These are phyloP conservation scores for Russula olivacea DNA, from an alignment of 768 basidiomycete species.

Conservation along the genomic window DNA sequence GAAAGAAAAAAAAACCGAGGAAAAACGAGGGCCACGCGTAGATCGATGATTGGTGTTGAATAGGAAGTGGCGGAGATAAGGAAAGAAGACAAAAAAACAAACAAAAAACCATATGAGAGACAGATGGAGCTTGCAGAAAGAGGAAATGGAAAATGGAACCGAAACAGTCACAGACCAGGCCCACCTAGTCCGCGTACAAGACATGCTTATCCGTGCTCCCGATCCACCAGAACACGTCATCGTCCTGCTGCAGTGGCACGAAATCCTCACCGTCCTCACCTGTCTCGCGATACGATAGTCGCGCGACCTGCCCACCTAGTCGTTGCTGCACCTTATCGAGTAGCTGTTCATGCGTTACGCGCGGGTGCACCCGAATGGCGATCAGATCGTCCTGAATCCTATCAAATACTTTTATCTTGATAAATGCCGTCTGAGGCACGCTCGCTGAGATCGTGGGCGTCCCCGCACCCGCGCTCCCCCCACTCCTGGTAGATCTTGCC, in stretches of 20 bases:
- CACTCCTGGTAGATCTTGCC: constrained; percentile 44
- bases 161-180: neutral
- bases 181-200: constrained; percentile 62
- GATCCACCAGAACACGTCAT: constrained; percentile 66
- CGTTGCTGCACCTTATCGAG: constrained; percentile 90
- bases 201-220: constrained; percentile 76
- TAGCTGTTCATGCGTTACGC: constrained; percentile 77
- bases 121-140: constrained; percentile 8
- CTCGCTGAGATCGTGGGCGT: constrained; percentile 69
- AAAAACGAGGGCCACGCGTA: neutral
- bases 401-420: constrained; percentile 99
- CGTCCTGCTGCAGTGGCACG: constrained; percentile 56
- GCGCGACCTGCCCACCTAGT: constrained; percentile 64
- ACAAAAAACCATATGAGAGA: constrained; percentile 7
- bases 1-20: neutral
- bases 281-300: constrained; percentile 72
- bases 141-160: neutral
- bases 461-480: constrained; percentile 50
- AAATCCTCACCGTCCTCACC: constrained; percentile 57
- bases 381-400: constrained; percentile 90
- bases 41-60: constrained; percentile 11
- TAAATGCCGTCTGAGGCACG: constrained; percentile 79
- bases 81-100: neutral
- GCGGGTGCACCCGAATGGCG: constrained; percentile 93
- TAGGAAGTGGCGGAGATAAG: neutral